Evolutionary conservation across 257 asterid genomes (phyloP).

Genomic region (Forsythia viridissima): DNA sequence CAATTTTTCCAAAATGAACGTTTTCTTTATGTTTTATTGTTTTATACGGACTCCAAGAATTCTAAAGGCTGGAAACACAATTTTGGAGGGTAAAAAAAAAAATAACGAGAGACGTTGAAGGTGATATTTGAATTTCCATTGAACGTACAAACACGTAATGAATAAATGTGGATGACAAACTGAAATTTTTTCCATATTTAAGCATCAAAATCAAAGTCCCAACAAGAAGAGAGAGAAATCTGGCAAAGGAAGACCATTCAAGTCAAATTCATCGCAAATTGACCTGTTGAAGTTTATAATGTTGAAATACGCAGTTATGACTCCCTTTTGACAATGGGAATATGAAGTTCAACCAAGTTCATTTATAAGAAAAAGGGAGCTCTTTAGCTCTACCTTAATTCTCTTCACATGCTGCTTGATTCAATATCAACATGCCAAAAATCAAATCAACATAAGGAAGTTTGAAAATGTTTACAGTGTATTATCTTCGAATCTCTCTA

Average conservation of each 20-base stretch:
- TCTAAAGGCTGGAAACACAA: background rate
- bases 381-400: background rate
- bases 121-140: background rate
- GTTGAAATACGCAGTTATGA: background rate
- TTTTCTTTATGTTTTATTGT: background rate
- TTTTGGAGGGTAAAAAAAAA: too few species aligned
- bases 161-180: background rate
- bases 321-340: background rate
- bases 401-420: background rate
- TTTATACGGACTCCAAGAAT: background rate
- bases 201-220: background rate
- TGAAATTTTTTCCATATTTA: background rate
- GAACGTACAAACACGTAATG: background rate
- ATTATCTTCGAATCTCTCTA: slow-evolving; percentile 39
- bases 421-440: background rate
- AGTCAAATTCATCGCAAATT: background rate
- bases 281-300: background rate
- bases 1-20: too few species aligned
- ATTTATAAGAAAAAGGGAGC: background rate
- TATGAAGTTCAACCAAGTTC: background rate
- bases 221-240: background rate
- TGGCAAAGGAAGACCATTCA: background rate
- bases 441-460: background rate
- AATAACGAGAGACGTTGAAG: too few species aligned
- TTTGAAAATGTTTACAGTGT: background rate